Evolutionary conservation across 352 stramenopile species (phyloP), one percentile per base, ranked within the genome.

Genomic region (Phytophthora cryptogea): DNA sequence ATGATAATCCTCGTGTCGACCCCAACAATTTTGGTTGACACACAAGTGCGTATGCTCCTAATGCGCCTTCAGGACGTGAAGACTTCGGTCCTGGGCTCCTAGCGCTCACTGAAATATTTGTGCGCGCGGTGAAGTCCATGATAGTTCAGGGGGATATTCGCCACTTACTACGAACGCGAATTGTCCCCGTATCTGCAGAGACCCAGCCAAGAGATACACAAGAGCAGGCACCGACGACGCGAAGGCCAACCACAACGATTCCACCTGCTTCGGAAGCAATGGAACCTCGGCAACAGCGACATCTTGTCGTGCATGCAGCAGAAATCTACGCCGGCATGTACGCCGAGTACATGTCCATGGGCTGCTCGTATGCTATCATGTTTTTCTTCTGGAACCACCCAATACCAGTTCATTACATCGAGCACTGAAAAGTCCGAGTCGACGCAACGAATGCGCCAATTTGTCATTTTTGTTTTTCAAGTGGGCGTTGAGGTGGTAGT

Each of bases 261-360:
- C 31, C 9, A 27, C 23, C 42, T 11, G 14, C 10, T 8, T 7
- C 41, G 8, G 43, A 33, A n/a, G 32, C 45, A 8, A 33, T 10
- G 5, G 42, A 52, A 14, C 10, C 37, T 9, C 39, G n/a, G 3
- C 46, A 14, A 4, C 46, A 45, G 31, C 39, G 41, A 3, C n/a
- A 48, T 6, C n/a, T 54, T 14, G 40, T 54, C 7, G 26, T 60
- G 7, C 73, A 78, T 42, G 47, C 57, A 1, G 53, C 50, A 3
- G 69, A 78, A 31, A 50, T 72, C 28, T 66, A 53, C 13, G 59
- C 60, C 11, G 67, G 74, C 37, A 79, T 79, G 70, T 77, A 72
- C 43, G 66, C 66, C 11, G 73, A 82, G 42, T 82, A 79, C 36
- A 33, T 82, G n/a, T 59, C 63, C 8, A 73, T 82, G 40, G 59